Evolutionary conservation across 2,329 filamentous ascomycete genomes (phyloP), one percentile per base, ranked within the genome.

Genomic region (Ceratocystis alfenasii): DNA sequence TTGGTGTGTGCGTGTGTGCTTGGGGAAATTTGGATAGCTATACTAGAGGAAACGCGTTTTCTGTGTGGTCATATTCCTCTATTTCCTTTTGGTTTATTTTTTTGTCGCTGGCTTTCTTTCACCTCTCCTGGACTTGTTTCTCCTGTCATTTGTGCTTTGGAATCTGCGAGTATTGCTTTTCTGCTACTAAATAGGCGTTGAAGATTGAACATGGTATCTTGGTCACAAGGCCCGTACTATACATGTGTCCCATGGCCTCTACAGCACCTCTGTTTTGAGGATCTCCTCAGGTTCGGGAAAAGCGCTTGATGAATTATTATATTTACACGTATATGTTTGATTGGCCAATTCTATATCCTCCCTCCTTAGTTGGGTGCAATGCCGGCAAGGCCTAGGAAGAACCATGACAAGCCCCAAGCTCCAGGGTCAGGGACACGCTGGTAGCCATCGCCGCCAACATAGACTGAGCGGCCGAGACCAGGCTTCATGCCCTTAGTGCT

Each of bases 401-500:
- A 92, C 74, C 87, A 84, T 44, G 87, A 87, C 70, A 97, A 72
- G 0, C 84, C 84, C 79, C 81, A 86, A 17, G 84, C 85, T n/a
- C 94, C 94, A 67, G 82, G 82, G 65, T 84, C 81, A 0, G 81
- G 82, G 7, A 81, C 81, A 71, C 77, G 73, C 69, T 77, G 73
- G 64, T 76, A 78, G 15, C 75, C 75, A 64, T 74, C 76, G 3
- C 88, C 68, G 41, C 76, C 76, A 4, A 78, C 74, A 66, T 78
- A 77, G 5, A 78, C 76, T 0, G 75, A 73, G 68, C 79, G 70
- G 6, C 94, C 94, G 50, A 99, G 78, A 71, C 87, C 94, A 53
- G 94, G 90, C 74, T 88, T 85, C 92, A 99, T 96, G 28, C 87
- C 88, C 78, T 92, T 95, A 22, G 94, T 97, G 36, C 83, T 83